Evolutionary conservation across 306 rosid genomes (phyloP).

Genomic region (apple (Malus domestica)): ASM211411v1 NC_041805.1:25251501-25252000

Average conservation of each 20-base stretch:
- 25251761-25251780: background rate
- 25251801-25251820: background rate
- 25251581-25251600: slow-evolving; percentile 97
- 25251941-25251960: slow-evolving; percentile 94
- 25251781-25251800: background rate
- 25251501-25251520: background rate
- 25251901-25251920: slow-evolving; percentile 42
- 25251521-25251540: background rate
- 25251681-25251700: background rate
- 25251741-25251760: background rate
- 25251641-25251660: slow-evolving; percentile 40
- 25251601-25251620: slow-evolving; percentile 89
- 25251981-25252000: slow-evolving; percentile 83
- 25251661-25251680: slow-evolving; percentile 5
- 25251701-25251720: background rate
- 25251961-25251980: slow-evolving; percentile 79
- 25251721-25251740: background rate
- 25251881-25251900: slow-evolving; percentile 4
- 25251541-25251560: background rate
- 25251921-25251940: slow-evolving; percentile 94
- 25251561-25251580: slow-evolving; percentile 69
- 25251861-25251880: background rate
- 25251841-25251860: background rate
- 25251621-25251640: slow-evolving; percentile 86
- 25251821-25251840: background rate